Evolutionary conservation across 2,329 filamentous ascomycete genomes (phyloP).

Genomic region (Pyrenochaeta sp.): DNA sequence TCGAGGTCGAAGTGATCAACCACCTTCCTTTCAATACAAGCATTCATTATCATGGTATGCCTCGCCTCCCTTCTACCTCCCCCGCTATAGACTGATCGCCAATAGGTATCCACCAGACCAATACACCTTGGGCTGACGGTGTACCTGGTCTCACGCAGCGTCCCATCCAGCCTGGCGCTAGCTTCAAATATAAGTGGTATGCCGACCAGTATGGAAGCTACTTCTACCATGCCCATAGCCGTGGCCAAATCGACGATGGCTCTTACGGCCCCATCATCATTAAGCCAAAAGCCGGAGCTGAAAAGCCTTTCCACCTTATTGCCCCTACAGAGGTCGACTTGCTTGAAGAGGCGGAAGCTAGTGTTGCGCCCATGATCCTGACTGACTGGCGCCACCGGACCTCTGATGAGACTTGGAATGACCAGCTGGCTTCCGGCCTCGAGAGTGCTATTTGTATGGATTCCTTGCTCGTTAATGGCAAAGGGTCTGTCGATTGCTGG

Average conservation of each 20-base stretch:
- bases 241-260: slow-evolving; percentile 67
- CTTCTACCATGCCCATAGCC: slow-evolving; percentile 68
- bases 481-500: slow-evolving; percentile 64
- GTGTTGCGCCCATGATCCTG: slow-evolving; percentile 60
- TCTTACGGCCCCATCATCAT: slow-evolving; percentile 66
- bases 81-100: neutral
- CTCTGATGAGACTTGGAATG: slow-evolving; percentile 58
- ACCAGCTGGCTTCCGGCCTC: slow-evolving; percentile 56
- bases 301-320: slow-evolving; percentile 62
- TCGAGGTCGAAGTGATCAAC: slow-evolving; percentile 54
- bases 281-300: slow-evolving; percentile 42
- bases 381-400: slow-evolving; percentile 66
- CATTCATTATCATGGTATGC: slow-evolving; percentile 60
- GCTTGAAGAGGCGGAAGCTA: slow-evolving; percentile 60
- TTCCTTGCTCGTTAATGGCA: slow-evolving; percentile 69
- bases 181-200: slow-evolving; percentile 64
- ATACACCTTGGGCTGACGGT: slow-evolving; percentile 69
- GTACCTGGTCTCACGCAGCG: slow-evolving; percentile 65
- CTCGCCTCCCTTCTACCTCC: neutral
- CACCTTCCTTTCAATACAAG: slow-evolving; percentile 58
- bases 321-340: slow-evolving; percentile 50
- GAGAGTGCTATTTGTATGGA: slow-evolving; percentile 65
- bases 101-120: slow-evolving; percentile 57
- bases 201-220: slow-evolving; percentile 66
- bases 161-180: slow-evolving; percentile 58